A percentile compares a stretch with the other conserved stretches of the same genome.
phyloP scores from a whole-genome alignment of 306 rosid genomes.

The Cicer bijugum region DNA sequence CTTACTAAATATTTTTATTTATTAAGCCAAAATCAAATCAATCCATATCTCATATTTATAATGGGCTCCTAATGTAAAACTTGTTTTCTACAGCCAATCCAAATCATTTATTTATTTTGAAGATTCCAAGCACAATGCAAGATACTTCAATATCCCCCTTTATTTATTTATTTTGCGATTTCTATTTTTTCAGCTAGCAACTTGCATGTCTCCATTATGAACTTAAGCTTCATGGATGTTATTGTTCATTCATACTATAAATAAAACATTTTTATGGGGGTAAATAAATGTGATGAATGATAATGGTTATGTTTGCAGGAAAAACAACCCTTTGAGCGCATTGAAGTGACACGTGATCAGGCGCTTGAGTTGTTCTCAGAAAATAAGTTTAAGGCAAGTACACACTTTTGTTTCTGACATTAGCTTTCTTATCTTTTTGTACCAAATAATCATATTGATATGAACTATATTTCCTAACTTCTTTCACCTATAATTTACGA shows the following conservation, averaged over 20 bases:
- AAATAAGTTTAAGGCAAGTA: conserved; percentile 81
- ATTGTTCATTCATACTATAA: background rate
- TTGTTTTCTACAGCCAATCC: conserved; percentile 11
- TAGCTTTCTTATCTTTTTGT: conserved; percentile 8
- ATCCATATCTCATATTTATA: background rate
- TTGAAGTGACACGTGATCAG: conserved; percentile 86
- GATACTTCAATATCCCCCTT: conserved; percentile 1
- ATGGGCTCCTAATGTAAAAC: background rate
- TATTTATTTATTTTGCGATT: conserved; percentile 10
- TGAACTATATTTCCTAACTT: conserved; percentile 29
- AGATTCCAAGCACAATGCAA: background rate
- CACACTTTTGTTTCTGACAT: conserved; percentile 30
- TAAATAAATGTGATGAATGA: conserved; percentile 16
- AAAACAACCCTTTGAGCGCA: conserved; percentile 90
- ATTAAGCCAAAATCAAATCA: conserved; percentile 4
- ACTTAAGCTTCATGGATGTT: conserved; percentile 19
- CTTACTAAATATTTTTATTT: background rate
- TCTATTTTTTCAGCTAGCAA: conserved; percentile 2
- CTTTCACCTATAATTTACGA: conserved; percentile 23
- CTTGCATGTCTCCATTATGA: background rate
- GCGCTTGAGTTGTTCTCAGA: conserved; percentile 88
- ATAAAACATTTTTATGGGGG: conserved; percentile 20
- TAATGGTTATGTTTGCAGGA: conserved; percentile 56
- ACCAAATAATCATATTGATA: background rate
- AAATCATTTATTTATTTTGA: conserved; percentile 8